phyloP scores from a whole-genome alignment of 2,329 filamentous ascomycete genomes.

The Xylariaceae sp. region DNA sequence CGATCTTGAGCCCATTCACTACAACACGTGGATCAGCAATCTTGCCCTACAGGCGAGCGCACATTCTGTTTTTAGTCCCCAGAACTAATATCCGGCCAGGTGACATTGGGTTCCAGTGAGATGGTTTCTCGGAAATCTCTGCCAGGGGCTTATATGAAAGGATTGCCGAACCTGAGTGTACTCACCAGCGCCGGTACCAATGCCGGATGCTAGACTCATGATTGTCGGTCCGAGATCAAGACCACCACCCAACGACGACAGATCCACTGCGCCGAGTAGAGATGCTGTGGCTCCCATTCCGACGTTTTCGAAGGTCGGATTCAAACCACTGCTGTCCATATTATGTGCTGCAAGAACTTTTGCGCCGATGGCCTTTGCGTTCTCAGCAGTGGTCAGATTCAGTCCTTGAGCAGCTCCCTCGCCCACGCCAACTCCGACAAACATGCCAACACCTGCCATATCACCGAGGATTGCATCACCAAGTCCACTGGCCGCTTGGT shows the following conservation, averaged over 20 bases:
- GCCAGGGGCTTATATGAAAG: too few species aligned
- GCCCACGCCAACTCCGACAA: constrained; percentile 19
- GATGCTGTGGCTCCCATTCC: constrained; percentile 25
- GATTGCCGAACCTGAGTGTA: too few species aligned
- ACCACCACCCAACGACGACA: constrained; percentile 6
- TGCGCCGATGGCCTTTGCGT: constrained; percentile 11
- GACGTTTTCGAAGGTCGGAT: constrained; percentile 25
- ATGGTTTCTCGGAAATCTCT: too few species aligned
- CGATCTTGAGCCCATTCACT: constrained; percentile 10
- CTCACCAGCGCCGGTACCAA: constrained; percentile 10
- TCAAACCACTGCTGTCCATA: constrained; percentile 25
- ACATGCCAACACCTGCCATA: constrained; percentile 14
- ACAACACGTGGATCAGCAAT: too few species aligned
- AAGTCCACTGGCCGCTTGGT: not conserved
- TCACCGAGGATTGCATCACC: constrained; percentile 8
- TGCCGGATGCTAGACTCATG: constrained; percentile 10
- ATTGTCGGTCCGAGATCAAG: constrained; percentile 3
- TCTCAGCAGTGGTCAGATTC: constrained; percentile 12
- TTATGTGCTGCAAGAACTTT: constrained; percentile 21
- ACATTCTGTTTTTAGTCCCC: too few species aligned
- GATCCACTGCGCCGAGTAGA: constrained; percentile 21
- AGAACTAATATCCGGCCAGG: too few species aligned
- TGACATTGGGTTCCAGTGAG: too few species aligned
- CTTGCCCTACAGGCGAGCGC: too few species aligned
- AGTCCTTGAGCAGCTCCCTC: constrained; percentile 18